Percentiles rank a stretch among this genome's conserved stretches.
These are phyloP conservation scores for Colletotrichum truncatum DNA, from an alignment of 2,329 filamentous ascomycete species.

Conservation along the genomic window DNA sequence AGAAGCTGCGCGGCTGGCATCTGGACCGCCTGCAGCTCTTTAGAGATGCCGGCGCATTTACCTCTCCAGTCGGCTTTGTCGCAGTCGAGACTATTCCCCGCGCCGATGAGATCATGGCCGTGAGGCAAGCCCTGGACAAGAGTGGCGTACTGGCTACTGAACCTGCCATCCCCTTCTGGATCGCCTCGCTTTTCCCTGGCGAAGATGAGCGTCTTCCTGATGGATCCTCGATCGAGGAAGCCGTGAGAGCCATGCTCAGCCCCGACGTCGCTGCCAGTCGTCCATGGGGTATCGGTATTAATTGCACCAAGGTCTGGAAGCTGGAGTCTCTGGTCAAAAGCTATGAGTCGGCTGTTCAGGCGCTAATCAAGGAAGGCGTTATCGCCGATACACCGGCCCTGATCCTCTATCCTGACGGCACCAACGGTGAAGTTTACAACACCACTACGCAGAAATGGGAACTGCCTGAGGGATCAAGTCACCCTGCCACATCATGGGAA, in stretches of 20 bases:
- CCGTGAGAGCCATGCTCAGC: slow-evolving; percentile 49
- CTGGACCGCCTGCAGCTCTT: slow-evolving; percentile 62
- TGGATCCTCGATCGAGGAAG: slow-evolving; percentile 51
- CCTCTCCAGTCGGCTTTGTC: slow-evolving; percentile 58
- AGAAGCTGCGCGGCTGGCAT: slow-evolving; percentile 66
- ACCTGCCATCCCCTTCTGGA: slow-evolving; percentile 61
- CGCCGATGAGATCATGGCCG: slow-evolving; percentile 68
- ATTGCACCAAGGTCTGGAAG: slow-evolving; percentile 74
- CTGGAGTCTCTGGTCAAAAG: slow-evolving; percentile 62
- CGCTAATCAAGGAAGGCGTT: slow-evolving; percentile 45
- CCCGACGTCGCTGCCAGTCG: slow-evolving; percentile 32
- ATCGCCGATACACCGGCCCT: slow-evolving; percentile 58
- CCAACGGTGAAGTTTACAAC: slow-evolving; percentile 74
- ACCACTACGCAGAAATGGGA: slow-evolving; percentile 70
- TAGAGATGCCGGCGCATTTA: slow-evolving; percentile 44
- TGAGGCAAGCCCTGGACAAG: slow-evolving; percentile 53
- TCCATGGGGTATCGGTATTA: slow-evolving; percentile 73
- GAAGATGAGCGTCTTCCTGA: slow-evolving; percentile 64
- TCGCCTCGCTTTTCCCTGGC: slow-evolving; percentile 69
- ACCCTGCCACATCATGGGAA: slow-evolving; percentile 52
- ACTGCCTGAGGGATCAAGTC: slow-evolving; percentile 39
- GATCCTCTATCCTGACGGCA: slow-evolving; percentile 75
- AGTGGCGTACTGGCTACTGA: slow-evolving; percentile 38
- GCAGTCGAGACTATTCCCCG: slow-evolving; percentile 74
- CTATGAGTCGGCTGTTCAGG: slow-evolving; percentile 59